Percentiles rank a stretch among this genome's conserved stretches.
These are phyloP conservation scores for Butyriboletus appendiculatus DNA, from an alignment of 1,284 basidiomycete genomes.

Conservation along the genomic window DNA sequence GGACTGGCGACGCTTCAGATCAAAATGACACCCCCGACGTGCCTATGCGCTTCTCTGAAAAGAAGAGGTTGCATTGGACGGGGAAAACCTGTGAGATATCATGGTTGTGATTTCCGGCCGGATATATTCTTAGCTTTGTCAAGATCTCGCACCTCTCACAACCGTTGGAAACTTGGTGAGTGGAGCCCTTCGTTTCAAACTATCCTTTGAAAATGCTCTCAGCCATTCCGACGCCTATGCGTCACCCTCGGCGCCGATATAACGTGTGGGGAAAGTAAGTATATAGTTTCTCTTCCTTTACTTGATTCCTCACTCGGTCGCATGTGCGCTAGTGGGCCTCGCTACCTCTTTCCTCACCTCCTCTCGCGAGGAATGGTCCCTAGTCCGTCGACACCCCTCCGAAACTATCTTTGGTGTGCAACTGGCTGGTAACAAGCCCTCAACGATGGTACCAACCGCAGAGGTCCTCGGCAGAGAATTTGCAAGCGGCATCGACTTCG, in stretches of 20 bases:
- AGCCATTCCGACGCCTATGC: slow-evolving; percentile 94
- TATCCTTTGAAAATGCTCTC: slow-evolving; percentile 3
- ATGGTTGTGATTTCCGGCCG: neutral
- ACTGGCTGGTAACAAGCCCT: slow-evolving; percentile 77
- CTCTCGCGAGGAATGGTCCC: slow-evolving; percentile 89
- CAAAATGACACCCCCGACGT: slow-evolving; percentile 65
- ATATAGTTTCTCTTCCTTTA: neutral
- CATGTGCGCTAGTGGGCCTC: slow-evolving; percentile 63
- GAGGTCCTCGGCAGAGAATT: slow-evolving; percentile 81
- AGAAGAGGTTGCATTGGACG: slow-evolving; percentile 84
- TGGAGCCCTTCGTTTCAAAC: neutral
- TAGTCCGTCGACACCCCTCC: slow-evolving; percentile 84
- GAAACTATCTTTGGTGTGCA: slow-evolving; percentile 94
- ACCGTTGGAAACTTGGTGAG: slow-evolving; percentile 92
- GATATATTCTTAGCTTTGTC: slow-evolving; percentile 6
- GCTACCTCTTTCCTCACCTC: slow-evolving; percentile 81
- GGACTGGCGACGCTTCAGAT: slow-evolving; percentile 34
- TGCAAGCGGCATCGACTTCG: slow-evolving; percentile 75
- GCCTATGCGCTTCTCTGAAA: slow-evolving; percentile 76
- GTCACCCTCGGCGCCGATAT: slow-evolving; percentile 90
- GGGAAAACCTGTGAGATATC: slow-evolving; percentile 77
- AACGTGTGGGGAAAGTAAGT: slow-evolving; percentile 89
- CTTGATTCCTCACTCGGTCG: neutral
- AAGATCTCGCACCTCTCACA: slow-evolving; percentile 91
- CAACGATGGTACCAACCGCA: slow-evolving; percentile 77